These are phyloP conservation scores for Neofusicoccum cordaticola DNA, from an alignment of 2,329 filamentous ascomycete genomes.

Conservation along the genomic window DNA sequence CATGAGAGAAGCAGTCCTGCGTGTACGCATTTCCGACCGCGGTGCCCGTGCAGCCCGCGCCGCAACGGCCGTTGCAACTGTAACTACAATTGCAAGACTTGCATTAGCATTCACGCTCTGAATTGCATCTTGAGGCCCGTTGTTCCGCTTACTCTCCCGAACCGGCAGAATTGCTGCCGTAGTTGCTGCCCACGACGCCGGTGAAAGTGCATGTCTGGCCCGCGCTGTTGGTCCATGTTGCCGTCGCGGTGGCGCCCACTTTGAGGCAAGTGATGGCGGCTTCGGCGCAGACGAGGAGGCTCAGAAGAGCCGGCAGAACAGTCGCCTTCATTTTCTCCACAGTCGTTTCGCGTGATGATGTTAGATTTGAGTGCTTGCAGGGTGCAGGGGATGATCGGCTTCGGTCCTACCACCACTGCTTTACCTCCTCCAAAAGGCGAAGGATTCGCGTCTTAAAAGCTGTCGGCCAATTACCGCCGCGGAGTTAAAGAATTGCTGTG, in stretches of 20 bases:
- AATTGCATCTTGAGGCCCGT: too few species aligned
- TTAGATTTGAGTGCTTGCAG: not conserved
- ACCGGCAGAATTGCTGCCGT: slow-evolving; percentile 41
- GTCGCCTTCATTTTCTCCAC: not conserved
- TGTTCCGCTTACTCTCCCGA: slow-evolving; percentile 44
- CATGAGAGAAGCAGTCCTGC: slow-evolving; percentile 52
- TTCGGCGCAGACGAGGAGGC: slow-evolving; percentile 16
- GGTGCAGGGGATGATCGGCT: not conserved
- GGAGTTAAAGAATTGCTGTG: not conserved
- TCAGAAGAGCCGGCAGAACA: not conserved
- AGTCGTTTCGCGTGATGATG: not conserved
- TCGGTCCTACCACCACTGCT: not conserved
- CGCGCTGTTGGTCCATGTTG: slow-evolving; percentile 46
- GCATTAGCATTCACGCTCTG: not conserved
- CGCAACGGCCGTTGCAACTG: slow-evolving; percentile 50
- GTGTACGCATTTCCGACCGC: slow-evolving; percentile 50
- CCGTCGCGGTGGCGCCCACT: slow-evolving; percentile 43
- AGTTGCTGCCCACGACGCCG: slow-evolving; percentile 49
- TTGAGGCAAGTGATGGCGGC: slow-evolving; percentile 39
- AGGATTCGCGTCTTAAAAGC: not conserved
- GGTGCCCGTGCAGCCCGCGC: slow-evolving; percentile 45
- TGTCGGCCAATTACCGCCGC: not conserved
- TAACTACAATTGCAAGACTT: slow-evolving; percentile 35
- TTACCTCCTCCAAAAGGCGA: not conserved
- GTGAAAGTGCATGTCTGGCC: slow-evolving; percentile 45